phyloP scores from a whole-genome alignment of 805 yeast genomes.

The Saturnispora kantuleensis region DNA sequence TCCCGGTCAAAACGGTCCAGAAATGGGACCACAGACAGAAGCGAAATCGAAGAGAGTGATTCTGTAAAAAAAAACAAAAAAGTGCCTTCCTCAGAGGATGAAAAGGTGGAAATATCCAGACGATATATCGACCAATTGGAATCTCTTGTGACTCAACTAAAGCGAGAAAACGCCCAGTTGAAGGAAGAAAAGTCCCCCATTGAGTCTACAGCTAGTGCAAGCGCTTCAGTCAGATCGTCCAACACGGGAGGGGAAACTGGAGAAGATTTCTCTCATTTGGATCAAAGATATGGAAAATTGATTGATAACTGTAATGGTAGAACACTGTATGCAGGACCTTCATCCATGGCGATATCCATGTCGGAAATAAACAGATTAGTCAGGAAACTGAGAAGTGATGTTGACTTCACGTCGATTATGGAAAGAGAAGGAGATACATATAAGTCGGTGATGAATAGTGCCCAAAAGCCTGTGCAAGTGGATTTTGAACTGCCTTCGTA shows the following conservation, averaged over 20 bases:
- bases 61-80: no score
- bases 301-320: slow-evolving; percentile 71
- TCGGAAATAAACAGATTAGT: slow-evolving; percentile 54
- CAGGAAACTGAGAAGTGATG: not conserved
- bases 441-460: slow-evolving; percentile 55
- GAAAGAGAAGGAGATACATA: slow-evolving; percentile 74
- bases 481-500: slow-evolving; percentile 69
- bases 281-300: slow-evolving; percentile 61
- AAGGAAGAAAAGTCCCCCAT: not conserved
- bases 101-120: no score
- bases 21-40: no score
- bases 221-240: no score
- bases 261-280: slow-evolving; percentile 61
- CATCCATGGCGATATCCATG: slow-evolving; percentile 76
- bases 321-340: slow-evolving; percentile 66
- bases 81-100: no score
- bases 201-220: not conserved
- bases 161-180: not conserved
- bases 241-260: slow-evolving; percentile 14
- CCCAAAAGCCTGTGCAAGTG: slow-evolving; percentile 59
- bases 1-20: no score
- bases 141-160: not conserved
- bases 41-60: no score
- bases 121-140: not conserved
- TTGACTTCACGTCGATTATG: slow-evolving; percentile 40